These are phyloP conservation scores for Boletus sp. DNA, from an alignment of 768 basidiomycete species.

Conservation along the genomic window DNA sequence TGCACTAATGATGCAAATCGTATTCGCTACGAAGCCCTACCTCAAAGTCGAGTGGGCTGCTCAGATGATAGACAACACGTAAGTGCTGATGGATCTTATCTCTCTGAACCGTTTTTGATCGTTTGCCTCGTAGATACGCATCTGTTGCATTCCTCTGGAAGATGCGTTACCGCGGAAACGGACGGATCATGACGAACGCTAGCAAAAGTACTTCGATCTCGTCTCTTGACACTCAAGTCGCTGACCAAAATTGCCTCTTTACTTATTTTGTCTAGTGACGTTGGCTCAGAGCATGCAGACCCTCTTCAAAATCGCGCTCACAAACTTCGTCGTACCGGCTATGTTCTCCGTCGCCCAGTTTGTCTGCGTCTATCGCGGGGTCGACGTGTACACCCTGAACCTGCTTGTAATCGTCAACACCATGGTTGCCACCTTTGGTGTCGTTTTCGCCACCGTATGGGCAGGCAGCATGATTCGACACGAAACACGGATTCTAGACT, in stretches of 20 bases:
- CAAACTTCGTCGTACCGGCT: constrained; percentile 27
- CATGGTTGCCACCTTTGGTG: constrained; percentile 13
- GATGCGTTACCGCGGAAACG: neutral
- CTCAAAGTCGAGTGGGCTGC: constrained; percentile 31
- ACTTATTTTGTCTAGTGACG: neutral
- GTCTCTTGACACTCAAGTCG: neutral
- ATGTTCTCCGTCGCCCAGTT: constrained; percentile 13
- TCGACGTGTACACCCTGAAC: neutral
- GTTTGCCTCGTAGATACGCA: constrained; percentile 3
- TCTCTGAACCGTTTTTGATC: neutral
- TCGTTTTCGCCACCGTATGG: constrained; percentile 4
- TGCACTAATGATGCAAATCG: neutral
- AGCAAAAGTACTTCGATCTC: neutral
- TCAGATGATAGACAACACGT: constrained; percentile 30
- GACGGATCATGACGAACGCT: neutral
- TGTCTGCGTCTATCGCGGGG: neutral
- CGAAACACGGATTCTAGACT: neutral
- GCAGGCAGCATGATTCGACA: neutral
- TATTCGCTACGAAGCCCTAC: constrained; percentile 20
- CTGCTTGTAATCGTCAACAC: constrained; percentile 5
- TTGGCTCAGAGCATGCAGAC: constrained; percentile 6
- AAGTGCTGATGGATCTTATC: neutral
- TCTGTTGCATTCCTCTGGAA: constrained; percentile 12
- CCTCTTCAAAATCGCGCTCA: constrained; percentile 25
- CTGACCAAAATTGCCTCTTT: neutral